Evolutionary conservation across 2,329 filamentous ascomycete genomes (phyloP).

Genomic region (Microdochium bolleyi): DNA sequence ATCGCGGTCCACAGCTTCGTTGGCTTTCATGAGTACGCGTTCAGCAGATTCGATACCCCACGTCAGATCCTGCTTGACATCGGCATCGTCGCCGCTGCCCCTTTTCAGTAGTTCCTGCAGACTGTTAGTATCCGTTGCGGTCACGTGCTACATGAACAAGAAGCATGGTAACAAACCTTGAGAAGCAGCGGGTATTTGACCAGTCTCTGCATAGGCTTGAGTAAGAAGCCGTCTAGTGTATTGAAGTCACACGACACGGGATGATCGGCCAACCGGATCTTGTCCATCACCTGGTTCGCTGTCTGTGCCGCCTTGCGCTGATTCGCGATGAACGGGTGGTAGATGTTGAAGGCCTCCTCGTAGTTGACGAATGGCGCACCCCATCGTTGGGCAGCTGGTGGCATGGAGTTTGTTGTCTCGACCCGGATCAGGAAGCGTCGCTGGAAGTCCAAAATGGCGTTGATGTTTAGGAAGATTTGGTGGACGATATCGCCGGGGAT

Average conservation of each 20-base stretch:
- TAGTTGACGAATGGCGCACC: constrained; percentile 83
- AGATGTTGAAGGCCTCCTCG: constrained; percentile 83
- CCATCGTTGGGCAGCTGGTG: constrained; percentile 76
- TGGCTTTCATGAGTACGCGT: constrained; percentile 74
- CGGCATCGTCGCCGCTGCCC: constrained; percentile 59
- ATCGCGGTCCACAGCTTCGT: constrained; percentile 84
- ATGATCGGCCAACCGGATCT: constrained; percentile 68
- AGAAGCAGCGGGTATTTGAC: constrained; percentile 91
- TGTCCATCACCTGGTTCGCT: constrained; percentile 81
- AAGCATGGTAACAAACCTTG: constrained; percentile 45
- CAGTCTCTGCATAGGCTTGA: constrained; percentile 94
- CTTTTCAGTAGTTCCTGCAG: constrained; percentile 72
- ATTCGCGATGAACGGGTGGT: constrained; percentile 96
- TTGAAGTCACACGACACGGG: constrained; percentile 81
- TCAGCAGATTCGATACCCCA: constrained; percentile 76
- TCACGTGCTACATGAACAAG: background rate
- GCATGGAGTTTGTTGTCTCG: constrained; percentile 86
- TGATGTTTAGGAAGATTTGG: constrained; percentile 94
- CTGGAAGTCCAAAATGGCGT: constrained; percentile 90
- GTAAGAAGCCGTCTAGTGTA: constrained; percentile 80
- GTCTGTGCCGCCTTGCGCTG: constrained; percentile 82
- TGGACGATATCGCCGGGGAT: constrained; percentile 87
- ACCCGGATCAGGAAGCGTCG: constrained; percentile 90
- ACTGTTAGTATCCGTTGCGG: constrained; percentile 14
- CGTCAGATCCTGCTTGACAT: constrained; percentile 63